Base-by-base conservation (phyloP, 192 early-diverging fungal genomes). In the Pilobolus umbonatus region DNA sequence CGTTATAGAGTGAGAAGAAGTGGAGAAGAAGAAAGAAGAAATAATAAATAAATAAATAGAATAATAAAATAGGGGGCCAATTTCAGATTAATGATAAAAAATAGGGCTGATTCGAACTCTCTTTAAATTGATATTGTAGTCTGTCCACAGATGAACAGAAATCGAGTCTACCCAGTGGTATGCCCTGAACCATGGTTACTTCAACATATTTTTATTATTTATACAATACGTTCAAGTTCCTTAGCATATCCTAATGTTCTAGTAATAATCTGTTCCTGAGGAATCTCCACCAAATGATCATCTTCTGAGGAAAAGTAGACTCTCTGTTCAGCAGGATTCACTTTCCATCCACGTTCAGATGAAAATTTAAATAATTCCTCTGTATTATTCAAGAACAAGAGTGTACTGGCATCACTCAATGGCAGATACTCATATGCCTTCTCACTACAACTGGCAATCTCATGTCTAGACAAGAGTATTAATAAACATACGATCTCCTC, bases 181-280 rank as follows among this genome's bases (percentile, higher is more conserved):
- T n/a, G n/a, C n/a, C n/a, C n/a, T n/a, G n/a, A n/a, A n/a, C n/a
- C n/a, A n/a, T n/a, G n/a, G n/a, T 57, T 24, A 58, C 40, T 55
- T 29, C 25, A 21, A 24, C 19, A 22, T 40, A 8, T 36, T 55
- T 55, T 57, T 51, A 30, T 53, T 43, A 38, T 64, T 75, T 89
- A 90, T 53, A 93, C 95, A 76, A 98, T 98, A 56, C 91, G 87
- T 72, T 98, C 96, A 57, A 98, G 80, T 76, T 98, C 96, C 54
- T 82, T 74, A 11, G 96, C 96, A 73, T 98, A 98, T 14, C 76
- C 67, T 68, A 98, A 75, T 29, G 88, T 80, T 75, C 92, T 85
- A 61, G 82, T 77, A 69, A 98, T 91, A 47, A 95, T 89, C 54
- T 80, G 80, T 53, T 86, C 85, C 31, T 89, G 79, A 34, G 93